A percentile compares a stretch with the other conserved stretches of the same genome.
Evolutionary conservation across 371 early-diverging fungal species (phyloP).

Genomic region (Hamiltosporidium magnivora): DNA sequence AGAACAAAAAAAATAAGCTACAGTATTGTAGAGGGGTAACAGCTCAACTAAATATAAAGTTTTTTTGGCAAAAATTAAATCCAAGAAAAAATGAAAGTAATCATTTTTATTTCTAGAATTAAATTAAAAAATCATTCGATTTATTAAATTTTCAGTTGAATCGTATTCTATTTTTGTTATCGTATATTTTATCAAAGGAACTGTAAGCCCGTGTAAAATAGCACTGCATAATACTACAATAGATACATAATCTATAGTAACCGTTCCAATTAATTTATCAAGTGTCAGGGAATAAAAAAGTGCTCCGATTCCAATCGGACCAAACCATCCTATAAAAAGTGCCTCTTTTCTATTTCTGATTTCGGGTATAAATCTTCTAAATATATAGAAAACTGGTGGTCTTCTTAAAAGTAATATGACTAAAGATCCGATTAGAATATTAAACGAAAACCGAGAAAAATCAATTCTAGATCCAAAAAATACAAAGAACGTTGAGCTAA

Average conservation of each 20-base stretch:
- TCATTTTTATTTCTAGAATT: conserved; percentile 4
- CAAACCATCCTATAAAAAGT: conserved; percentile 83
- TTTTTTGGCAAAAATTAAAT: conserved; percentile 30
- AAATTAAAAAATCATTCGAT: conserved; percentile 12
- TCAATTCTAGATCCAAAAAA: conserved; percentile 66
- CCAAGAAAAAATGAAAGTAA: conserved; percentile 33
- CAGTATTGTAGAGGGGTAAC: no score
- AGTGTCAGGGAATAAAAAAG: conserved; percentile 57
- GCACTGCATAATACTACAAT: conserved; percentile 32
- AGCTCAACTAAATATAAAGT: neutral
- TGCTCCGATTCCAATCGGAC: conserved; percentile 79
- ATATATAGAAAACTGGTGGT: conserved; percentile 62
- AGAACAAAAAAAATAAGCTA: no score
- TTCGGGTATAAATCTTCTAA: conserved; percentile 63
- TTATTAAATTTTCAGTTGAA: no score
- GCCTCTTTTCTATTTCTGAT: conserved; percentile 66
- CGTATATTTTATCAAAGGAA: conserved; percentile 13
- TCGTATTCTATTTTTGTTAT: no score
- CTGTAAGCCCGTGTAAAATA: conserved; percentile 44
- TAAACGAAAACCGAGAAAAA: conserved; percentile 53
- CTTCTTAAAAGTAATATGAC: conserved; percentile 67
- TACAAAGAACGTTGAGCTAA: conserved; percentile 74
- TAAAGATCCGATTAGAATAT: conserved; percentile 58
- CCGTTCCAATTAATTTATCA: neutral
- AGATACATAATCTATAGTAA: conserved; percentile 22